A percentile compares a stretch with the other conserved stretches of the same genome.
These are phyloP conservation scores for Phytophthora nicotianae DNA, from an alignment of 352 stramenopile genomes.

Conservation along the genomic window DNA sequence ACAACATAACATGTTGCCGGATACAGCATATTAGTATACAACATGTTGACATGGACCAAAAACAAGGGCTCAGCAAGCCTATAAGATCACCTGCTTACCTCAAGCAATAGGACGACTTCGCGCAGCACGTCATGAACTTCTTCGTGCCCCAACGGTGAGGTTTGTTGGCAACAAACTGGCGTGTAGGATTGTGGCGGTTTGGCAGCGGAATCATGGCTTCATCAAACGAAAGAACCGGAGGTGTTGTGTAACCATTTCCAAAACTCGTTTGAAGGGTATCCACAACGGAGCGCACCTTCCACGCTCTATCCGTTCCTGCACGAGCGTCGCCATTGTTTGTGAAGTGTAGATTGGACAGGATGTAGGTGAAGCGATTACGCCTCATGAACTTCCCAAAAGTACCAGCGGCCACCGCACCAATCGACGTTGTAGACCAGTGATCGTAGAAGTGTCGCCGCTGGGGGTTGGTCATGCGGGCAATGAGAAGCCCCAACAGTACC, in stretches of 20 bases:
- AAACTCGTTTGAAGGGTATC: background rate
- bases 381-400: background rate
- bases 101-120: background rate
- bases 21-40: conserved; percentile 5
- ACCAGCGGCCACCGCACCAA: background rate
- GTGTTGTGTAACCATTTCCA: background rate
- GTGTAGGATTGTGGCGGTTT: conserved; percentile 6
- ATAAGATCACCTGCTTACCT: background rate
- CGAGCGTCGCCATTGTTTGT: background rate
- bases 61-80: background rate
- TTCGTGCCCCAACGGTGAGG: conserved; percentile 5
- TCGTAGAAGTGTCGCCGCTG: background rate
- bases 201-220: conserved; percentile 5
- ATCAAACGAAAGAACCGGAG: background rate
- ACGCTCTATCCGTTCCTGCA: background rate
- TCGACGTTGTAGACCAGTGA: background rate
- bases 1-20: background rate
- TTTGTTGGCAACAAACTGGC: conserved; percentile 8
- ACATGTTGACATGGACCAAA: background rate
- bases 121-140: conserved; percentile 12
- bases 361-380: background rate
- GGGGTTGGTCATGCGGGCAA: background rate
- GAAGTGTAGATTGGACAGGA: background rate
- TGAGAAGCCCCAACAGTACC: background rate
- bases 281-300: background rate